Evolutionary conservation across 805 yeast genomes (phyloP).

Genomic region (Ogataea corticis): DNA sequence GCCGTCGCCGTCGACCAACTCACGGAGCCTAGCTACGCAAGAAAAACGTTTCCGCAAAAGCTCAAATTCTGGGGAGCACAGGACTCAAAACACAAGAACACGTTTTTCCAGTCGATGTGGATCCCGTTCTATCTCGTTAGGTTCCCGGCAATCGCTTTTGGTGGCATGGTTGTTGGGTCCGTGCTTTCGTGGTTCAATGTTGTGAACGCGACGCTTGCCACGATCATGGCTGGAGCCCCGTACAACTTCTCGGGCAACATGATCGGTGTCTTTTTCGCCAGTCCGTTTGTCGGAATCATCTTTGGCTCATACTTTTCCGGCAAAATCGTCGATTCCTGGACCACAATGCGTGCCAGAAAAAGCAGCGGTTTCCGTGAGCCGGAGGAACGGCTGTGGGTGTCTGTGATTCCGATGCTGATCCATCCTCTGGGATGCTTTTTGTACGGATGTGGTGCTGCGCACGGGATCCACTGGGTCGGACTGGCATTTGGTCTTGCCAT

Average conservation of each 20-base stretch:
- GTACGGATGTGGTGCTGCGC: conserved; percentile 40
- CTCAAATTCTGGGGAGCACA: conserved; percentile 34
- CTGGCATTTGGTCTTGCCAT: conserved; percentile 35
- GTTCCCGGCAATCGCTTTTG: conserved; percentile 44
- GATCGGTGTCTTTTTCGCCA: conserved; percentile 34
- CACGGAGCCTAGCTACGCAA: not conserved
- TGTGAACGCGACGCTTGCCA: conserved; percentile 40
- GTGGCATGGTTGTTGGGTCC: conserved; percentile 45
- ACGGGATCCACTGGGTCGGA: conserved; percentile 37
- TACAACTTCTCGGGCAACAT: conserved; percentile 44
- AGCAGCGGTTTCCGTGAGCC: conserved; percentile 43
- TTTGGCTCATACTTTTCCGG: conserved; percentile 41
- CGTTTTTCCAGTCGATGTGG: conserved; percentile 36
- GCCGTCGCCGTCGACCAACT: not conserved
- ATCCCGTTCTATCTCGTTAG: conserved; percentile 36
- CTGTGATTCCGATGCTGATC: conserved; percentile 35
- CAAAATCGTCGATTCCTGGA: conserved; percentile 26
- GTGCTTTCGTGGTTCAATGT: conserved; percentile 48
- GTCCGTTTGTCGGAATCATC: conserved; percentile 36
- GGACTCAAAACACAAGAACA: conserved; percentile 37
- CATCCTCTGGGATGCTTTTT: conserved; percentile 44
- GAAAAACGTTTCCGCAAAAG: conserved; percentile 36
- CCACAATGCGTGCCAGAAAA: conserved; percentile 11
- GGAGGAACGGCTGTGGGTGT: conserved; percentile 43
- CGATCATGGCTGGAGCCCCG: conserved; percentile 35